Conservation (phyloP, 768 basidiomycete species). For the Mycena vulgaris region DNA sequence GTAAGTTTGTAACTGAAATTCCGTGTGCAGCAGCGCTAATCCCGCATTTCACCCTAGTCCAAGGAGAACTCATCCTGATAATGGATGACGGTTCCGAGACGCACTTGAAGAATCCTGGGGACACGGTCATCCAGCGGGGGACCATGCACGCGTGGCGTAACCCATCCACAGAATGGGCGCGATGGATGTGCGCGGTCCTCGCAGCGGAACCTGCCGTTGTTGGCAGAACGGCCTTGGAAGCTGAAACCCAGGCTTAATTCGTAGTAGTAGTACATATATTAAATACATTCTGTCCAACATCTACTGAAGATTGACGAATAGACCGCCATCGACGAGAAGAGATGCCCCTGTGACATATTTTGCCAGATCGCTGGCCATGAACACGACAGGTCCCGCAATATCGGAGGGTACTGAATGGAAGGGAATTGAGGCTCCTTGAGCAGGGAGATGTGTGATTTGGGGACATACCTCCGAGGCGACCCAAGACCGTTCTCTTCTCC, state of each 20-base stretch:
- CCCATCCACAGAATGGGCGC: constrained; percentile 64
- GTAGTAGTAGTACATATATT: not conserved
- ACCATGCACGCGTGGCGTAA: constrained; percentile 77
- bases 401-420: constrained; percentile 65
- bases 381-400: constrained; percentile 82
- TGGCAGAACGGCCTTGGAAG: constrained; percentile 57
- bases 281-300: not conserved
- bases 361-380: constrained; percentile 80
- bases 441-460: not conserved
- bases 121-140: constrained; percentile 70
- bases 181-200: constrained; percentile 69
- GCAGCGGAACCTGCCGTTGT: constrained; percentile 69
- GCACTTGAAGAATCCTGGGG: constrained; percentile 68
- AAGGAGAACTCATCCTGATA: constrained; percentile 69
- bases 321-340: constrained; percentile 79
- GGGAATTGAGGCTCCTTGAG: not conserved
- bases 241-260: constrained; percentile 39
- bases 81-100: constrained; percentile 71
- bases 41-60: constrained; percentile 52
- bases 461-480: constrained; percentile 72
- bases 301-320: constrained; percentile 83
- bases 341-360: constrained; percentile 79
- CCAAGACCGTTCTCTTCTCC: constrained; percentile 75
- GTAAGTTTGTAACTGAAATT: constrained; percentile 49
- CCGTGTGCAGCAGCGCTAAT: not conserved